Conservation (phyloP, 345 rosid species). For the Atalantia buxifolia region DNA sequence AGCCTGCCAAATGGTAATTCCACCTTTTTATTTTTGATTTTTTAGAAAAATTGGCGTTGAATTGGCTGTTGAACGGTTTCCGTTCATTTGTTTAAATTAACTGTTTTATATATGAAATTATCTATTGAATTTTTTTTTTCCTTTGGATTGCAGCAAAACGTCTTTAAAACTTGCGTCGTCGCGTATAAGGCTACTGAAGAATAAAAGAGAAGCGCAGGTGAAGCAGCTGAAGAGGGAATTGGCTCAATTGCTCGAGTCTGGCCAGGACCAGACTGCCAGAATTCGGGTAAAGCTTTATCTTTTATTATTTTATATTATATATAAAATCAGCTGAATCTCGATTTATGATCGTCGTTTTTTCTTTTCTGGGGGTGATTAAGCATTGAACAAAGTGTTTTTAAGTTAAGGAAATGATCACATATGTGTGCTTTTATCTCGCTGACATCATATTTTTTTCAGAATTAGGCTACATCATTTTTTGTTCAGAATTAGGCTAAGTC, state of each 20-base stretch:
- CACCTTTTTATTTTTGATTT: background rate
- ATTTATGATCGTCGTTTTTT: background rate
- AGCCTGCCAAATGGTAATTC: conserved; percentile 83
- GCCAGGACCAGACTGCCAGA: conserved; percentile 77
- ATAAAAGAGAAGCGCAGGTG: conserved; percentile 60
- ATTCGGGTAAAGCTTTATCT: conserved; percentile 50
- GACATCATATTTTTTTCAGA: background rate
- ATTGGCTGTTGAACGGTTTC: background rate
- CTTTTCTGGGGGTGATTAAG: background rate
- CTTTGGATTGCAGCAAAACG: conserved; percentile 54
- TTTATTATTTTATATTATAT: background rate
- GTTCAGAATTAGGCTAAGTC: background rate
- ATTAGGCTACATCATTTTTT: background rate
- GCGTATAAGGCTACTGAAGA: conserved; percentile 73
- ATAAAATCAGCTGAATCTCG: background rate
- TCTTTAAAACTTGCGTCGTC: conserved; percentile 69
- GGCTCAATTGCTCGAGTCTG: conserved; percentile 76
- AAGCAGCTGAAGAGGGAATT: conserved; percentile 74
- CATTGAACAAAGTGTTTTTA: background rate
- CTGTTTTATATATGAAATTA: conserved; percentile 9
- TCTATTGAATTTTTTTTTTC: background rate
- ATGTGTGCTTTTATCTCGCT: background rate
- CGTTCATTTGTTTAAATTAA: background rate
- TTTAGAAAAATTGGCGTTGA: background rate
- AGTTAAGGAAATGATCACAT: background rate